phyloP scores from a whole-genome alignment of 2,329 filamentous ascomycete species.

The Claviceps capensis region DNA sequence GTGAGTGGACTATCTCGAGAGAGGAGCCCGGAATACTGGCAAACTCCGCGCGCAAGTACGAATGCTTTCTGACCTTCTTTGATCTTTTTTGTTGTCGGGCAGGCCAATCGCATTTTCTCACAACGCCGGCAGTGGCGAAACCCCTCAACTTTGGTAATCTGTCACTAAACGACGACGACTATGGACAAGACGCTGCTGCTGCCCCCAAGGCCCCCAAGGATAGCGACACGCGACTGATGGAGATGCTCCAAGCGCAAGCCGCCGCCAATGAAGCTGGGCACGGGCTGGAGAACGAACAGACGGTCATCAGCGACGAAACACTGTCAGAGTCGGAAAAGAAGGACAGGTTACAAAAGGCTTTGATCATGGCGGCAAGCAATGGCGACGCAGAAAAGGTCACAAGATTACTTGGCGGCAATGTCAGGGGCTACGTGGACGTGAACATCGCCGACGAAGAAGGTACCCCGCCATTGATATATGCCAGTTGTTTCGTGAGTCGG shows the following conservation, averaged over 20 bases:
- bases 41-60: neutral
- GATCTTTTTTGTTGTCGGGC: constrained; percentile 13
- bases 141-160: constrained; percentile 72
- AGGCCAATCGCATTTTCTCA: constrained; percentile 95
- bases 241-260: constrained; percentile 90
- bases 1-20: constrained; percentile 21
- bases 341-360: constrained; percentile 66
- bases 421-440: constrained; percentile 65
- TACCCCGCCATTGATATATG: constrained; percentile 92
- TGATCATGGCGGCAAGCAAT: constrained; percentile 95
- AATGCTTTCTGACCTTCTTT: neutral
- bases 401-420: constrained; percentile 60
- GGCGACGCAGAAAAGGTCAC: constrained; percentile 74
- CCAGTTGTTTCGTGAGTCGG: constrained; percentile 80
- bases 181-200: constrained; percentile 40
- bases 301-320: constrained; percentile 60
- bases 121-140: constrained; percentile 70
- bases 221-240: constrained; percentile 78
- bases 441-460: constrained; percentile 87
- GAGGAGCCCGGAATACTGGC: neutral
- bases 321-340: constrained; percentile 65
- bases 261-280: constrained; percentile 65
- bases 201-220: constrained; percentile 45
- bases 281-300: constrained; percentile 65
- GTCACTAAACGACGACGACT: constrained; percentile 67